Base-by-base conservation (phyloP, 495 filamentous ascomycete genomes). In the Aspergillus panamensis region DNA sequence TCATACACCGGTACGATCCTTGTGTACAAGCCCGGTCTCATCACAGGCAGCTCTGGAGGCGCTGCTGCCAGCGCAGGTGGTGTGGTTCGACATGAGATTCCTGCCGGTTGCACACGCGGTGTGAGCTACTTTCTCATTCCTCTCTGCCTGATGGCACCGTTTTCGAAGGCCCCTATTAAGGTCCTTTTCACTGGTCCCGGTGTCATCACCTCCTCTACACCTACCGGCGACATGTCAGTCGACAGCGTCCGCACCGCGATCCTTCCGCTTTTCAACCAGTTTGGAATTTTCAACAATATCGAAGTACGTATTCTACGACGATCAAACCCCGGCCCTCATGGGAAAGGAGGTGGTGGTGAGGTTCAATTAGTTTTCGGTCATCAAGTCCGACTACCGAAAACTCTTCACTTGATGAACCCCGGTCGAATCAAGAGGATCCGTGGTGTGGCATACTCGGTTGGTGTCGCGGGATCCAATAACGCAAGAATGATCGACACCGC, bases 181-280 rank as follows among this genome's bases (percentile, higher is more conserved):
- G 87, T 97, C 10, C 78, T 92, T 6, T 91, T 99, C 64, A 84
- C 86, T 13, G 95, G 95, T 0, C 85, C 90, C 1, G 95, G 95
- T 43, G 92, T 96, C n/a, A 95, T 97, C 62, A 97, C 95, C 1
- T 84, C 86, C 32, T 84, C 90, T 1, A 96, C 91, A 6, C 77
- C 80, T 20, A 78, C 80, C 0, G 92, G 92, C 37, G 95, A 99
- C 68, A 82, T 96, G 52, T 89, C 86, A 1, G 89, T 90, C 60
- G 95, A 99, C 74, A 93, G 85, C 30, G 91, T 97, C 68, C 88
- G 95, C 52, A 97, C 92, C 3, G 93, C 92, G 1, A 85, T 97
- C 33, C 80, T 99, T 8, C 95, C 95, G 39, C 77, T 96, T 29
- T 96, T 89, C 75, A 89, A 86, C 53, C 82, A 88, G 57, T 97